Base-by-base conservation (phyloP, 164 flowering plant species). In the Chloranthus sessilifolius region DNA sequence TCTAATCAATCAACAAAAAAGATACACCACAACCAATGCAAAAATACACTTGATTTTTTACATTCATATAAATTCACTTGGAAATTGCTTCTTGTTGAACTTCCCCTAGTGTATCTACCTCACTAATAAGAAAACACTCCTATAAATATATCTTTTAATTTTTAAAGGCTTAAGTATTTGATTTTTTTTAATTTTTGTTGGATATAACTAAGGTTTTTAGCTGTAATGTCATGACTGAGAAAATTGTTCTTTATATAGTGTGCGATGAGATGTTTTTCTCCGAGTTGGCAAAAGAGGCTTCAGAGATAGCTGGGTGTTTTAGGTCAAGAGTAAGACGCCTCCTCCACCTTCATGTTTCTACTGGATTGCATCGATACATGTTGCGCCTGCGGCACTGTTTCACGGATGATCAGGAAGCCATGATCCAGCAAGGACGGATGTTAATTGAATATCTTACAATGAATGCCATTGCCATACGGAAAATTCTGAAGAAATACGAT, bases 401-500 rank as follows among this genome's bases (percentile, higher is more conserved):
- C 43, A 71, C 37, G 22, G 65, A 70, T 52, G 78, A 79, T 56
- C 62, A 70, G 8, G 74, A 63, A 59, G 34, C 56, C 30, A 47
- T 75, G 76, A 59, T 64, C 15, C 62, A 79, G 61, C 75, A 86
- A 60, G 85, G 84, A 24, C 64, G 61, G 41, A 63, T 77, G 69
- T 47, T 90, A 65, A 75, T 84, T 4, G 77, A 86, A 41, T 86
- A 84, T 67, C 71, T 75, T 36, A 67, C 75, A 10, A 85, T 87
- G 94, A 90, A 90, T 68, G 96, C 98, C 40, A 69, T 74, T 53
- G 98, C 98, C 16, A 78, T 87, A 19, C 73, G 75, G 47, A 90
- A 90, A 69, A 83, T 91, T 50, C 84, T 91, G 22, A 85, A 88
- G 81, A 91, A 91, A 58, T 91, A 91, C 57, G 98, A 91, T 53